A percentile compares a stretch with the other conserved stretches of the same genome.
These are phyloP conservation scores for Ophiostoma sp. DNA, from an alignment of 2,329 filamentous ascomycete genomes.

Conservation along the genomic window DNA sequence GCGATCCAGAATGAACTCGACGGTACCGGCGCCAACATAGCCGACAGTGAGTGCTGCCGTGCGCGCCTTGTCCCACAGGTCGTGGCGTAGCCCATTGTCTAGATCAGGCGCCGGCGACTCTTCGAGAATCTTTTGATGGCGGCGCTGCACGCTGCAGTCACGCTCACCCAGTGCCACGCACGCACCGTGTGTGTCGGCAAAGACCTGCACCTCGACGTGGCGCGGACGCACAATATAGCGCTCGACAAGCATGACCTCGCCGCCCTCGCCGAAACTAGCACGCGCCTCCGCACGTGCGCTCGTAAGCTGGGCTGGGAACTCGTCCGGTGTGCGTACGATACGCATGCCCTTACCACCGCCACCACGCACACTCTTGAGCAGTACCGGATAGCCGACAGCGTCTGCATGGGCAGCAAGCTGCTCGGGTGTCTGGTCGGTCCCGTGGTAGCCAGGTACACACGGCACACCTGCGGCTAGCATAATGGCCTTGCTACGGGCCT, in stretches of 20 bases:
- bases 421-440: conserved; percentile 66
- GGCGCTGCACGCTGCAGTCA: conserved; percentile 79
- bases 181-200: conserved; percentile 73
- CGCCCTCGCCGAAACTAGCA: conserved; percentile 72
- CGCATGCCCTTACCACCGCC: conserved; percentile 83
- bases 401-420: conserved; percentile 59
- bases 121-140: conserved; percentile 88
- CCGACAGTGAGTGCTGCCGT: conserved; percentile 66
- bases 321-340: conserved; percentile 61
- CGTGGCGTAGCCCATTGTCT: conserved; percentile 51
- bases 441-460: conserved; percentile 95
- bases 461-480: conserved; percentile 94
- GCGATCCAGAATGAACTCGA: conserved; percentile 86
- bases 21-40: conserved; percentile 86
- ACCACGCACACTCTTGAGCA: conserved; percentile 74
- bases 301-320: conserved; percentile 64
- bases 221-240: conserved; percentile 72
- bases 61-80: conserved; percentile 61
- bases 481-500: conserved; percentile 89
- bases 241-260: conserved; percentile 79
- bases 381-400: conserved; percentile 62
- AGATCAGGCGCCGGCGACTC: conserved; percentile 75
- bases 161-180: conserved; percentile 81
- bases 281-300: conserved; percentile 70
- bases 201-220: conserved; percentile 87